Base-by-base conservation (phyloP, 805 yeast species). In the Lipomyces starkeyi region DNA sequence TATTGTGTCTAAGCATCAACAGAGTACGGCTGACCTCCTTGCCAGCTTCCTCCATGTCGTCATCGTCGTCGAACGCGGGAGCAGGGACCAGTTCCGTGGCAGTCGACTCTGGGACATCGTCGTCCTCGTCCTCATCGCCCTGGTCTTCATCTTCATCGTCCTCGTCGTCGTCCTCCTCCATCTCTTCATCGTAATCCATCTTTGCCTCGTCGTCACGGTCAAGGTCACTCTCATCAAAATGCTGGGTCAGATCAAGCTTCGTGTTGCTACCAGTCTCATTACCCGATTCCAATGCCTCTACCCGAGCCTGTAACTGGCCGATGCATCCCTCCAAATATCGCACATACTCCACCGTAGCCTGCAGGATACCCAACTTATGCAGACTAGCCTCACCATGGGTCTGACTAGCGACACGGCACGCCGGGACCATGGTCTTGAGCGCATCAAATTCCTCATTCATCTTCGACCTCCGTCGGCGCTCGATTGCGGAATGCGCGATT, bases 401-500 rank as follows among this genome's bases (percentile, higher is more conserved):
- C 32, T 76, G 71, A 17, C 71, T 69, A 27, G 84, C 82, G 40
- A 83, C 81, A 61, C 93, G 81, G 76, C 96, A 91, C 13, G 94
- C 93, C 0, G 97, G 97, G 20, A 91, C 87, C 62, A 91, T 78
- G 74, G 84, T 87, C 76, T 91, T 89, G 71, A 91, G 83, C 0
- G 93, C 91, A 76, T 90, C 95, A 75, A 90, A 91, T 77, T 91
- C 95, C 63, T 93, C 81, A 77, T 91, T 91, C 82, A 91, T 89
- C 75, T 90, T 89, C 62, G 88, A 85, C 68, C 97, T 80, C 72
- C 97, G 83, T 73, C 91, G 85, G 74, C 91, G 89, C 77, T 91
- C 97, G 67, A 91, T 91, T 54, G 89, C 87, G 2, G 93, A 88
- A 76, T 91, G 97, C 17, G 88, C 87, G 11, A 83, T 80, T 71